These are phyloP conservation scores for Solanum aculeatissimum DNA, from an alignment of 305 asterid genomes.

Conservation along the genomic window DNA sequence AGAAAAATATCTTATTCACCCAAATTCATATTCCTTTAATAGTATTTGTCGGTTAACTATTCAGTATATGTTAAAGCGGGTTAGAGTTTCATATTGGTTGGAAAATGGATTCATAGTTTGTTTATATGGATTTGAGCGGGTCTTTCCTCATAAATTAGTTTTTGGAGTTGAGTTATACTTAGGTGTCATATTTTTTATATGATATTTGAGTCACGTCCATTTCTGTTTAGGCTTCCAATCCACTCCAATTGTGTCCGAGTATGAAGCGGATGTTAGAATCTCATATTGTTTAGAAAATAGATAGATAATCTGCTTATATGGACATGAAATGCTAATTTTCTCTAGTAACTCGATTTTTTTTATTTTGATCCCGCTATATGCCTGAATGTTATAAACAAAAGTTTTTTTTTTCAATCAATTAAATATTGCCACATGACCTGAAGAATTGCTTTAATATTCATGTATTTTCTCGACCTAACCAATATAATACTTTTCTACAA, in stretches of 20 bases:
- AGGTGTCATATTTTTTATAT: too few relatives aligned
- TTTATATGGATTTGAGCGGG: background rate
- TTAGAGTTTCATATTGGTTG: background rate
- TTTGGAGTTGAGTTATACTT: too few relatives aligned
- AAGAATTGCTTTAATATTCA: background rate
- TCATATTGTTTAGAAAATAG: too few relatives aligned
- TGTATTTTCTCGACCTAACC: background rate
- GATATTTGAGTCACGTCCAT: too few relatives aligned
- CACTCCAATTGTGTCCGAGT: background rate
- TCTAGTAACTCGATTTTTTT: too few relatives aligned
- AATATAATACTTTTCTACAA: background rate
- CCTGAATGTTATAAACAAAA: background rate
- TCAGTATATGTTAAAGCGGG: background rate
- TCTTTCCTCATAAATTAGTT: too few relatives aligned
- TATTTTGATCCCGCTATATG: too few relatives aligned
- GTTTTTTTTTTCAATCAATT: background rate
- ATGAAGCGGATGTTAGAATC: too few relatives aligned
- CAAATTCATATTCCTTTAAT: background rate
- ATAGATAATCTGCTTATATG: too few relatives aligned
- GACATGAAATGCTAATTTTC: too few relatives aligned
- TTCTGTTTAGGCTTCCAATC: background rate
- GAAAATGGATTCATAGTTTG: background rate
- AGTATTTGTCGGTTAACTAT: background rate
- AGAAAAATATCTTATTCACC: background rate
- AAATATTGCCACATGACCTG: background rate